A percentile compares a stretch with the other conserved stretches of the same genome.
Evolutionary conservation across 2,329 filamentous ascomycete genomes (phyloP).

Genomic region (Clarireedia sp.): DNA sequence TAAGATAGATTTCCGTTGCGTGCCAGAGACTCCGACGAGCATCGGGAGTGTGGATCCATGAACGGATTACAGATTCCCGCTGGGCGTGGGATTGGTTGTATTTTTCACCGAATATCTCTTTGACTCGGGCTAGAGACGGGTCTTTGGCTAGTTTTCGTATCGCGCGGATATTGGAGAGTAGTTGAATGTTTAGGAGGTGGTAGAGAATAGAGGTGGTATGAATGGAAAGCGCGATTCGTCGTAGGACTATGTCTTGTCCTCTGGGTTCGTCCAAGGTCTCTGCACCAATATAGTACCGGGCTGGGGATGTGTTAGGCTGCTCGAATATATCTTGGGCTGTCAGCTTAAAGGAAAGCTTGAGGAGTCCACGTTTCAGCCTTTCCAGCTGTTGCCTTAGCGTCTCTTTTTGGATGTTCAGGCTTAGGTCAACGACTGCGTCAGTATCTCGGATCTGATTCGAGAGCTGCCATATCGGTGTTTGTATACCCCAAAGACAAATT

Average conservation of each 20-base stretch:
- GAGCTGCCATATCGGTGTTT: constrained; percentile 17
- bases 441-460: not conserved
- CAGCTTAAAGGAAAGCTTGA: constrained; percentile 12
- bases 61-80: constrained; percentile 19
- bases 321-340: constrained; percentile 8
- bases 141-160: constrained; percentile 28
- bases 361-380: constrained; percentile 13
- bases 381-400: constrained; percentile 16
- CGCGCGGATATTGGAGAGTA: constrained; percentile 31
- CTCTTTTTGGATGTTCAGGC: constrained; percentile 13
- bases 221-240: constrained; percentile 27
- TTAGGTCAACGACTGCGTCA: not conserved
- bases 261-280: constrained; percentile 17
- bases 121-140: not conserved
- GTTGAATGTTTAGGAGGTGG: constrained; percentile 32
- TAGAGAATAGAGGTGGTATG: constrained; percentile 32
- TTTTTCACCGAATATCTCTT: not conserved
- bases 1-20: constrained; percentile 28
- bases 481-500: constrained; percentile 20
- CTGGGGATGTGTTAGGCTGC: constrained; percentile 10
- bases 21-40: constrained; percentile 31
- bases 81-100: constrained; percentile 12
- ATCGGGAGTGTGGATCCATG: constrained; percentile 29
- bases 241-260: constrained; percentile 13
- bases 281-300: constrained; percentile 20